These are phyloP conservation scores for Cenchrus americanus DNA, from an alignment of 176 grass and related monocot species.

Conservation along the genomic window DNA sequence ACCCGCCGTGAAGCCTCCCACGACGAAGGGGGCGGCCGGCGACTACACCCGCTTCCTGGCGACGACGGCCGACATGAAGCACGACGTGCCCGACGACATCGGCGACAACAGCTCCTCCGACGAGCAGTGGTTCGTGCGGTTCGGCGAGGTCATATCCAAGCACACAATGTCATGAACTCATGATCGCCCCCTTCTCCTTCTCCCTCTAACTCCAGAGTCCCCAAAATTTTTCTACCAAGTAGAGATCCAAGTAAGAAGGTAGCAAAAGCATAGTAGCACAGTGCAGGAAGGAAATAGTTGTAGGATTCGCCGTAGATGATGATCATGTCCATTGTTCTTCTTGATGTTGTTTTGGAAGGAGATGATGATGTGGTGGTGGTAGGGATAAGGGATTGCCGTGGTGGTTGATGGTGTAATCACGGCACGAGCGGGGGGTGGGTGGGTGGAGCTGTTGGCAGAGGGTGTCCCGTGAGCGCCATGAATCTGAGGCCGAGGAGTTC, in stretches of 20 bases:
- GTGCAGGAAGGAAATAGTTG: slow-evolving; percentile 56
- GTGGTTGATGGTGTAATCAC: slow-evolving; percentile 29
- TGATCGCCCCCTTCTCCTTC: neutral
- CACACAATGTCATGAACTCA: slow-evolving; percentile 64
- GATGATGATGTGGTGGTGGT: slow-evolving; percentile 11
- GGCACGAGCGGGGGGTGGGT: neutral
- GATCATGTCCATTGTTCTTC: slow-evolving; percentile 1
- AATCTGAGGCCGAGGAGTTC: slow-evolving; percentile 11
- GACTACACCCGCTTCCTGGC: slow-evolving; percentile 77
- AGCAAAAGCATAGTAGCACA: slow-evolving; percentile 55
- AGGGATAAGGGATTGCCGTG: slow-evolving; percentile 36
- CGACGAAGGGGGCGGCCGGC: slow-evolving; percentile 35
- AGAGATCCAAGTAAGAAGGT: slow-evolving; percentile 35
- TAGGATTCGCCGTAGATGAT: slow-evolving; percentile 40
- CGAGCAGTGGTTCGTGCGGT: slow-evolving; percentile 89
- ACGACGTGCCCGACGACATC: slow-evolving; percentile 48
- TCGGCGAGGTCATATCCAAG: slow-evolving; percentile 98
- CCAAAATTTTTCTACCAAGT: slow-evolving; percentile 29
- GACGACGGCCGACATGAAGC: slow-evolving; percentile 39
- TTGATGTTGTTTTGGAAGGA: slow-evolving; percentile 7
- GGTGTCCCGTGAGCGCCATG: slow-evolving; percentile 54
- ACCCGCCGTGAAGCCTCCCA: slow-evolving; percentile 42
- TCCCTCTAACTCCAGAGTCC: neutral
- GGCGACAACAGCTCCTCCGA: slow-evolving; percentile 80
- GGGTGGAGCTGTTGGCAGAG: slow-evolving; percentile 16